Evolutionary conservation across 345 rosid species (phyloP).

Genomic region (Eucalyptus guilfoylei): DNA sequence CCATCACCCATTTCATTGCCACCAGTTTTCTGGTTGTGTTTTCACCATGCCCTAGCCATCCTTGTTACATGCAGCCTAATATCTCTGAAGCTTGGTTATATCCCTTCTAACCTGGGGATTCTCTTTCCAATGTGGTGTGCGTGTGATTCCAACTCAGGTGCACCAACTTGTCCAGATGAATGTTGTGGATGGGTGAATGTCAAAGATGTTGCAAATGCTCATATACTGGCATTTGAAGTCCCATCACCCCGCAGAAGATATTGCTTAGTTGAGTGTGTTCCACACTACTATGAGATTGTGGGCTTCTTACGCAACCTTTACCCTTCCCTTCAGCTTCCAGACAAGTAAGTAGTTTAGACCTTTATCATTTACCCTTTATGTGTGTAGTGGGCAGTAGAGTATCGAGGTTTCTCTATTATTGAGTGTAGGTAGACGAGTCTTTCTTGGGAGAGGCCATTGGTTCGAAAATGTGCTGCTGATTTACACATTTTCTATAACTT

Average conservation of each 20-base stretch:
- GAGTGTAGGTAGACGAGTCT: background rate
- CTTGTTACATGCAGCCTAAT: background rate
- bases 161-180: slow-evolving; percentile 52
- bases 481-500: background rate
- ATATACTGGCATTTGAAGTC: background rate
- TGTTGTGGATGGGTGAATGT: slow-evolving; percentile 80
- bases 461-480: background rate
- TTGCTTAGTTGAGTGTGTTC: slow-evolving; percentile 71
- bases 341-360: slow-evolving; percentile 29
- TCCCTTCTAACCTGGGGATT: background rate
- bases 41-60: background rate
- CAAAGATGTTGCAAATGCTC: slow-evolving; percentile 74
- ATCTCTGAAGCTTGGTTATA: background rate
- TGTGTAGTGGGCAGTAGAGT: background rate
- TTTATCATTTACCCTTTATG: background rate
- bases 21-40: background rate
- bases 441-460: background rate
- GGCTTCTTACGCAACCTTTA: slow-evolving; percentile 31
- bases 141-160: slow-evolving; percentile 25
- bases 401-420: background rate
- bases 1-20: background rate
- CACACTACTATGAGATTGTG: slow-evolving; percentile 58
- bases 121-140: background rate
- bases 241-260: slow-evolving; percentile 53
- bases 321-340: slow-evolving; percentile 62